Conservation (phyloP, 2,329 filamentous ascomycete species). For the Cercospora berteroae region DNA sequence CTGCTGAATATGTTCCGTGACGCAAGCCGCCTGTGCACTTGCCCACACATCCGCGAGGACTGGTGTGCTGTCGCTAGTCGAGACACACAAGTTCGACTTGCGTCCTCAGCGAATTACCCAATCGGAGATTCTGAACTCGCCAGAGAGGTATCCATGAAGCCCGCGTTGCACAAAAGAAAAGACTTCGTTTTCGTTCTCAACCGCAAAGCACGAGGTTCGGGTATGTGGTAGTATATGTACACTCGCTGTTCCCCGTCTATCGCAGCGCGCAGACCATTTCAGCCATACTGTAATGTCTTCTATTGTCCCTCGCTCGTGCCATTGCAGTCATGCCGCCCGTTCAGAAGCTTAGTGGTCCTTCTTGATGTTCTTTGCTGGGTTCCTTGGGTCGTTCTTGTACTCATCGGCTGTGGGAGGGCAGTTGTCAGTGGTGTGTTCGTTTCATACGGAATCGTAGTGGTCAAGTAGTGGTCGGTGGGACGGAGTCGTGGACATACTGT, state of each 20-base stretch:
- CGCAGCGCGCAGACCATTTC: not conserved
- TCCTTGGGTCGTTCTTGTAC: conserved; percentile 96
- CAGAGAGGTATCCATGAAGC: not conserved
- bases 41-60: not conserved
- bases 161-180: not conserved
- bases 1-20: not conserved
- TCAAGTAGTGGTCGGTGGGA: not conserved
- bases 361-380: conserved; percentile 55
- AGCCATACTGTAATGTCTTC: not conserved
- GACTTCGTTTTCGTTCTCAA: not conserved
- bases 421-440: conserved; percentile 6
- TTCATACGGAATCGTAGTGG: too few species aligned
- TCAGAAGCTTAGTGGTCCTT: conserved; percentile 29
- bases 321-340: not conserved
- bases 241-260: not conserved
- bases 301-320: conserved; percentile 4
- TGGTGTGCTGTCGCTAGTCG: not conserved
- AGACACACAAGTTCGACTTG: not conserved
- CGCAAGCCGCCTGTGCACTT: not conserved
- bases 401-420: conserved; percentile 66
- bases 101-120: not conserved
- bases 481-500: conserved; percentile 60
- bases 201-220: conserved; percentile 9
- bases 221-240: conserved; percentile 4
- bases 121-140: not conserved